phyloP scores from a whole-genome alignment of 768 basidiomycete species.

The Xerocomellus chrysenteron region DNA sequence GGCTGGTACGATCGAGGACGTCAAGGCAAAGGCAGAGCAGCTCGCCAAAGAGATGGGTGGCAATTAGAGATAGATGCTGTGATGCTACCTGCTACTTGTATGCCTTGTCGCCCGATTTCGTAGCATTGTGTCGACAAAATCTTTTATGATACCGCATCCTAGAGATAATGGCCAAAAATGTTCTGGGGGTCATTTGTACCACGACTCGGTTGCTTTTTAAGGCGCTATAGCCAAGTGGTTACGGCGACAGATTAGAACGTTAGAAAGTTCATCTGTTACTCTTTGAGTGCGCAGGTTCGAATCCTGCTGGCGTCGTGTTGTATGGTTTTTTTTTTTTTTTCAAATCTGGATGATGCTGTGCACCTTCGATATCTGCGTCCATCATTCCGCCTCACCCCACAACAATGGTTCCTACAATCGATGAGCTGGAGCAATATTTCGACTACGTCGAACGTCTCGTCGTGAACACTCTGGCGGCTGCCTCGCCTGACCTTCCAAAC shows the following conservation, averaged over 20 bases:
- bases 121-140: conserved; percentile 11
- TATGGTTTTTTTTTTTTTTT: not conserved
- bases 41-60: conserved; percentile 90
- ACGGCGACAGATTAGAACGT: conserved; percentile 72
- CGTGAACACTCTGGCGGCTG: conserved; percentile 52
- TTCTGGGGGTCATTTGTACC: too few species aligned
- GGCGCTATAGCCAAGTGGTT: conserved; percentile 82
- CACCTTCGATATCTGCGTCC: not conserved
- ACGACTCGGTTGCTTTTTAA: not conserved
- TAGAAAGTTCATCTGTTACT: conserved; percentile 50
- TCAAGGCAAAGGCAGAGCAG: conserved; percentile 95
- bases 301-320: conserved; percentile 59
- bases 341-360: conserved; percentile 18
- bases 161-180: too few species aligned
- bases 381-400: not conserved
- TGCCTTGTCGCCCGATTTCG: conserved; percentile 7
- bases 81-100: conserved; percentile 6
- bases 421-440: conserved; percentile 71
- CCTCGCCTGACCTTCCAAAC: conserved; percentile 59
- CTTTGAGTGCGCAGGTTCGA: conserved; percentile 70
- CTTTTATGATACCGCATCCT: conserved; percentile 5
- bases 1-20: conserved; percentile 96
- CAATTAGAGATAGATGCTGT: conserved; percentile 29
- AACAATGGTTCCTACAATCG: conserved; percentile 43
- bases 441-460: conserved; percentile 64